These are phyloP conservation scores for Aspergillus bertholletiae DNA, from an alignment of 495 filamentous ascomycete species.

Conservation along the genomic window DNA sequence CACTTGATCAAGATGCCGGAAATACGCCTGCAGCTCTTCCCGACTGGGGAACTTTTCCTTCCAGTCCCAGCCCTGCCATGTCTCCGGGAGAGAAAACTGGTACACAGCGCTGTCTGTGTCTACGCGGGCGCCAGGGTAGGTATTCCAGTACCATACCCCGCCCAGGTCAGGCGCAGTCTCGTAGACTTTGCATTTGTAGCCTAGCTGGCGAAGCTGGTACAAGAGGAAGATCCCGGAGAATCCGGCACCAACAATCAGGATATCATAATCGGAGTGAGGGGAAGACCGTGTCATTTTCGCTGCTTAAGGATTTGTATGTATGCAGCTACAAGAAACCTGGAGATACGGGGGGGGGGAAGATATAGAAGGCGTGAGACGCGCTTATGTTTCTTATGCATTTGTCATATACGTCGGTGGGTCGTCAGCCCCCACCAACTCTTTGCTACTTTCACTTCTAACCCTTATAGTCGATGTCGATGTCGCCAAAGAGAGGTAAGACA, in stretches of 20 bases:
- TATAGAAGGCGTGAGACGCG: too few relatives aligned
- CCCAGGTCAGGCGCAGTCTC: slow-evolving; percentile 47
- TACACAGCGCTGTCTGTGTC: slow-evolving; percentile 26
- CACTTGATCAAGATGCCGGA: slow-evolving; percentile 23
- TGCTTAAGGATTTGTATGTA: too few relatives aligned
- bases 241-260: slow-evolving; percentile 51
- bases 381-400: too few relatives aligned
- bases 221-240: slow-evolving; percentile 45
- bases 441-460: too few relatives aligned
- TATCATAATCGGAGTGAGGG: slow-evolving; percentile 31
- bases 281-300: too few relatives aligned
- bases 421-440: too few relatives aligned
- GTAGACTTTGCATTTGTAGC: slow-evolving; percentile 39
- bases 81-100: slow-evolving; percentile 14
- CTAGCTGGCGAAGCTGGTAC: slow-evolving; percentile 36
- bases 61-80: slow-evolving; percentile 25
- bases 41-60: slow-evolving; percentile 19
- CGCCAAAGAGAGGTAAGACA: too few relatives aligned
- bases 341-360: too few relatives aligned
- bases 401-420: too few relatives aligned
- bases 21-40: slow-evolving; percentile 24
- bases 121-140: slow-evolving; percentile 28
- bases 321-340: too few relatives aligned
- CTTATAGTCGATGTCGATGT: too few relatives aligned
- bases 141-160: slow-evolving; percentile 47